These are phyloP conservation scores for Schizosaccharomyces cryophilus DNA, from an alignment of 805 yeast species.

Conservation along the genomic window DNA sequence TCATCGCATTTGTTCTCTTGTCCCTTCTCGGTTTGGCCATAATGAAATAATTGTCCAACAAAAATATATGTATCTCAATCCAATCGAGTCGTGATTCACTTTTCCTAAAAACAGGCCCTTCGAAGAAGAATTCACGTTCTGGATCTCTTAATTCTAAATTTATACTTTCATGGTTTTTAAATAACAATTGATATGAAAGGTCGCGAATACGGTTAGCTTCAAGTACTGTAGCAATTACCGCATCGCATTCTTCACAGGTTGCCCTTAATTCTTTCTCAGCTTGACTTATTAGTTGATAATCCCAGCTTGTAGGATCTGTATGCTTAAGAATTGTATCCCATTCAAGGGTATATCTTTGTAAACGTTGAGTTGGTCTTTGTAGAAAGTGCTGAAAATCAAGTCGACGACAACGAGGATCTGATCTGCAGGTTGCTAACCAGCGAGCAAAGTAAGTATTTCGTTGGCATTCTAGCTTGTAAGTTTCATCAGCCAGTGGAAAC, in stretches of 20 bases:
- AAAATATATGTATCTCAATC: conserved; percentile 23
- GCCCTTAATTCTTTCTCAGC: neutral
- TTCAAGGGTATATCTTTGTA: neutral
- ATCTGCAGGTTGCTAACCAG: conserved; percentile 36
- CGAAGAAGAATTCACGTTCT: conserved; percentile 29
- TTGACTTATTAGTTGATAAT: neutral
- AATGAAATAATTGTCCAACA: conserved; percentile 43
- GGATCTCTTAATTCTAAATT: conserved; percentile 29
- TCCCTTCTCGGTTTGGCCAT: conserved; percentile 16
- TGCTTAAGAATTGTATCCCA: neutral
- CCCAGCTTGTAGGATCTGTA: neutral
- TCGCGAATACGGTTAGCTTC: conserved; percentile 29
- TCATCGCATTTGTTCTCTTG: neutral
- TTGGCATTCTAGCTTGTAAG: conserved; percentile 20
- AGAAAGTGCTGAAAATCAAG: neutral
- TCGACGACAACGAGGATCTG: conserved; percentile 16
- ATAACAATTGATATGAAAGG: conserved; percentile 27
- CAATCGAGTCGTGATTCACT: conserved; percentile 24
- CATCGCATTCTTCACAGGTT: conserved; percentile 25
- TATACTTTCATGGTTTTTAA: conserved; percentile 25
- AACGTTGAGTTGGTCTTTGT: conserved; percentile 2
- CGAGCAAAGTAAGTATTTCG: conserved; percentile 23
- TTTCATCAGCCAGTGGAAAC: conserved; percentile 16
- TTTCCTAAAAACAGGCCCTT: conserved; percentile 30
- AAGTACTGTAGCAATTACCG: conserved; percentile 35